Percentiles rank a stretch among this genome's conserved stretches.
Conservation (phyloP, 768 basidiomycete genomes). For the Trametes meyenii region DNA sequence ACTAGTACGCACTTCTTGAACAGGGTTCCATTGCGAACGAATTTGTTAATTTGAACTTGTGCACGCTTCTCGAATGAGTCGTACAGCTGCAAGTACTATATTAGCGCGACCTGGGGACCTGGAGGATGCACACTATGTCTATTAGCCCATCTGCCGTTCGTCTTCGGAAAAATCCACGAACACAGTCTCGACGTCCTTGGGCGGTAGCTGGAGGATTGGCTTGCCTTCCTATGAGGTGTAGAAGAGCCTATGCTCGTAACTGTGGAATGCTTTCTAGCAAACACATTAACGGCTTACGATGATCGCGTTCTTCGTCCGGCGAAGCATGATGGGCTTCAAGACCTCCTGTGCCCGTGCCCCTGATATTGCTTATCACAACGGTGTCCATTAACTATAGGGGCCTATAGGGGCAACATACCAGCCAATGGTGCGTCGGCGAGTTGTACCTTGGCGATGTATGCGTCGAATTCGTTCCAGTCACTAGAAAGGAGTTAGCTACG, state of each 20-base stretch:
- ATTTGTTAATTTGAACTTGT: slow-evolving; percentile 59
- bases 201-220: slow-evolving; percentile 65
- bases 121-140: neutral
- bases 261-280: neutral
- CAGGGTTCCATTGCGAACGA: slow-evolving; percentile 65
- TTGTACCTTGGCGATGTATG: slow-evolving; percentile 57
- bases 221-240: slow-evolving; percentile 54
- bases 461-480: slow-evolving; percentile 71
- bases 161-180: slow-evolving; percentile 64
- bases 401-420: slow-evolving; percentile 36
- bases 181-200: slow-evolving; percentile 60
- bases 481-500: slow-evolving; percentile 18
- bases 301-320: slow-evolving; percentile 69
- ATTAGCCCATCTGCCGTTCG: slow-evolving; percentile 56
- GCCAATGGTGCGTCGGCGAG: slow-evolving; percentile 61
- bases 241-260: neutral
- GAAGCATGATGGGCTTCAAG: slow-evolving; percentile 65
- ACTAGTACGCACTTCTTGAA: slow-evolving; percentile 67
- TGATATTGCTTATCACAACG: slow-evolving; percentile 2
- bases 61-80: slow-evolving; percentile 57
- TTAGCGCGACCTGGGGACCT: neutral
- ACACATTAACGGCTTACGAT: slow-evolving; percentile 31
- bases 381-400: too few species aligned
- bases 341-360: slow-evolving; percentile 69
- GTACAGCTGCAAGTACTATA: slow-evolving; percentile 52